Evolutionary conservation across 768 basidiomycete species (phyloP).

Genomic region (Suillus placidus): DNA sequence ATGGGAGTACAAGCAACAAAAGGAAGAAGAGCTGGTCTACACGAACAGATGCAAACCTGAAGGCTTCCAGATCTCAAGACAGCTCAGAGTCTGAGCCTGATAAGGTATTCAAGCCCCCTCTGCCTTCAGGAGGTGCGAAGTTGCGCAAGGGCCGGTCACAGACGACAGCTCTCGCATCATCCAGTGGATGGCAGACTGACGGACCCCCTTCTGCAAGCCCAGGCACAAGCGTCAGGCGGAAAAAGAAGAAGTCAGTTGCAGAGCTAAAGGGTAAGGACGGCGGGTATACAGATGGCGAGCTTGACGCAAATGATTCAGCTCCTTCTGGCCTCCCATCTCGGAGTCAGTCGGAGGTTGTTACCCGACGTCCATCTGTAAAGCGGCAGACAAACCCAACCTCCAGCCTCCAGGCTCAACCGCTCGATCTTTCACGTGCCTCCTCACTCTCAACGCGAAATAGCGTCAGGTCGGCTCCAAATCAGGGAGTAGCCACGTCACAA

Average conservation of each 20-base stretch:
- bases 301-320: conserved; percentile 3
- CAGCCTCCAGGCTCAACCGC: neutral
- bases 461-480: conserved; percentile 4
- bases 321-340: neutral
- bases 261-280: conserved; percentile 29
- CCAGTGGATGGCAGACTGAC: conserved; percentile 26
- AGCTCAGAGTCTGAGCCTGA: conserved; percentile 24
- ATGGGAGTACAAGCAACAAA: neutral
- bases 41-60: conserved; percentile 28
- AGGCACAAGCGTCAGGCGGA: conserved; percentile 13
- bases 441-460: conserved; percentile 12
- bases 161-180: neutral
- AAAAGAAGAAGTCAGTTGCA: conserved; percentile 25
- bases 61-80: neutral
- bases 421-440: conserved; percentile 6
- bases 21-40: conserved; percentile 29
- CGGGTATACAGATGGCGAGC: conserved; percentile 33
- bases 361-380: neutral
- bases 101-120: neutral
- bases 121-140: conserved; percentile 11
- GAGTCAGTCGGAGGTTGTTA: neutral
- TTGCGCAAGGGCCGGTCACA: conserved; percentile 16
- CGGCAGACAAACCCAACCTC: neutral
- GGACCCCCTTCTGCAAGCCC: conserved; percentile 12
- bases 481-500: neutral